Evolutionary conservation across 257 asterid species (phyloP).

Genomic region (Schizonepeta tenuifolia): DNA sequence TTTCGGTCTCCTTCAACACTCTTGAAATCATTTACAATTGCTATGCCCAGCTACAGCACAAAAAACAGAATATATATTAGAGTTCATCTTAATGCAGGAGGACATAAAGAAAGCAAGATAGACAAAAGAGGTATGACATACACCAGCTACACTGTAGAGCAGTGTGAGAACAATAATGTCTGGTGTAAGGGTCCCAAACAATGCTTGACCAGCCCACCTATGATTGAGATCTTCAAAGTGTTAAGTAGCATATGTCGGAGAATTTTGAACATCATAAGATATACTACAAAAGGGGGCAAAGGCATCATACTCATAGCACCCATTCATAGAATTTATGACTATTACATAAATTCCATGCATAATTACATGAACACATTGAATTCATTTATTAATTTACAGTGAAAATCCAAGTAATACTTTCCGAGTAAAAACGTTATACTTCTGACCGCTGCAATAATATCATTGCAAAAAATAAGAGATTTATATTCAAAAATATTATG

Average conservation of each 20-base stretch:
- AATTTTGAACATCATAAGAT: constrained; percentile 15
- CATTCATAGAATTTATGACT: neutral
- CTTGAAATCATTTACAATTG: constrained; percentile 95
- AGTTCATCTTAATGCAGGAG: constrained; percentile 5
- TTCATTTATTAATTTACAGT: neutral
- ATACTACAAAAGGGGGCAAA: neutral
- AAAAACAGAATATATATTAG: neutral
- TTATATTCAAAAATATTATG: neutral
- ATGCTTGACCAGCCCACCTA: constrained; percentile 99
- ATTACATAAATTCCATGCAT: neutral
- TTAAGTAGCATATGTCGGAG: constrained; percentile 19
- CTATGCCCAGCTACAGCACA: constrained; percentile 82
- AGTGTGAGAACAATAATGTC: constrained; percentile 85
- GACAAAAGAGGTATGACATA: constrained; percentile 40
- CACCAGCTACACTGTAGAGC: constrained; percentile 93
- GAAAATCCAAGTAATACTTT: neutral
- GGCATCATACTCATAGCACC: constrained; percentile 14
- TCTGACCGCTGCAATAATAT: neutral
- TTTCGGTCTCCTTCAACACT: constrained; percentile 95
- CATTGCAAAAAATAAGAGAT: neutral
- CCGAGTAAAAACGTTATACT: neutral
- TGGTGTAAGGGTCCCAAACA: constrained; percentile 90
- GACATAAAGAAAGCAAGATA: constrained; percentile 13
- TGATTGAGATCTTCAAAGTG: constrained; percentile 34
- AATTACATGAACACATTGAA: neutral